Evolutionary conservation across 176 grass and related monocot genomes (phyloP).

Genomic region (Areca catechu): DNA sequence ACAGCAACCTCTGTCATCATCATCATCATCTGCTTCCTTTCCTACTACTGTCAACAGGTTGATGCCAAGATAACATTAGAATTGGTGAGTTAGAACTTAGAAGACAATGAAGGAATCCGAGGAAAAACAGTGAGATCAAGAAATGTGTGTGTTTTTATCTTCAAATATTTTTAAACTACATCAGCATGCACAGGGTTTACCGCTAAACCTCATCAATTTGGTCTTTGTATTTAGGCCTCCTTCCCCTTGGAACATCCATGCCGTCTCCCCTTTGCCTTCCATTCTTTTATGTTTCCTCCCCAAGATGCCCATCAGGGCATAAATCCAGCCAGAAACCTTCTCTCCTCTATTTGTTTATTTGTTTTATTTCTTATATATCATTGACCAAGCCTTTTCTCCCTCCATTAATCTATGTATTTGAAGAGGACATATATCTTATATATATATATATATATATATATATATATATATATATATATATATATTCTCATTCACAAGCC

Average conservation of each 20-base stretch:
- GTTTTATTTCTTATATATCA: too few relatives aligned
- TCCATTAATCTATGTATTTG: too few relatives aligned
- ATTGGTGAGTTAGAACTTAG: neutral
- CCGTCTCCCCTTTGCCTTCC: neutral
- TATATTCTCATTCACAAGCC: too few relatives aligned
- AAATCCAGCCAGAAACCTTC: too few relatives aligned
- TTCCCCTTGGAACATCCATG: neutral
- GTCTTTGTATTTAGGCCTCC: neutral
- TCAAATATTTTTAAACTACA: constrained; percentile 3
- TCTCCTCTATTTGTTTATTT: too few relatives aligned
- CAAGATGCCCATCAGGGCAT: too few relatives aligned
- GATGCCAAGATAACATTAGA: constrained; percentile 1
- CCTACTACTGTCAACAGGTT: constrained; percentile 21
- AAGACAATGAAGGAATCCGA: neutral
- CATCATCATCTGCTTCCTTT: constrained; percentile 38
- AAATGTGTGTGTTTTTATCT: neutral
- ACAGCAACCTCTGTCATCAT: constrained; percentile 64
- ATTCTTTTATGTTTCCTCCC: too few relatives aligned
- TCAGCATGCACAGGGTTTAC: neutral
- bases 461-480: too few relatives aligned
- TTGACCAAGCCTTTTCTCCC: too few relatives aligned
- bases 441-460: too few relatives aligned
- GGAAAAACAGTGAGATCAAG: constrained; percentile 13
- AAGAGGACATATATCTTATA: too few relatives aligned
- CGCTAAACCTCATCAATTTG: constrained; percentile 1